phyloP scores from a whole-genome alignment of 257 asterid genomes.

The Knoxia roxburghii region DNA sequence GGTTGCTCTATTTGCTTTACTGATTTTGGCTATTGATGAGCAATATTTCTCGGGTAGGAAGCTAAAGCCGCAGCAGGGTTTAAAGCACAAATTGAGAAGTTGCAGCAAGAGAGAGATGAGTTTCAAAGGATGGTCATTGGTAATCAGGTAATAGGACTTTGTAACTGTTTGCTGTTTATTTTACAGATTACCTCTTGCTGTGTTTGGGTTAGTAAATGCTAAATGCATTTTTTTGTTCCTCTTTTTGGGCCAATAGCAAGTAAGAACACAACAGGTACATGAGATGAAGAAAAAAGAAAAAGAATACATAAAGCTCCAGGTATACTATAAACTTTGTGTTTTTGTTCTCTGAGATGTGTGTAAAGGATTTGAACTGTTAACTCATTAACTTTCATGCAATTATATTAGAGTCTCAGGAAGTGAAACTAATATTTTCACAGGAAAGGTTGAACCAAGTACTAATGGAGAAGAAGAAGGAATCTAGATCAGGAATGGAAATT shows the following conservation, averaged over 20 bases:
- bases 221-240: not conserved
- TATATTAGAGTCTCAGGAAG: not conserved
- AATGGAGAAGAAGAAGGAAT: constrained; percentile 96
- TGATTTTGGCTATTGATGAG: constrained; percentile 7
- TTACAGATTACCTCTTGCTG: not conserved
- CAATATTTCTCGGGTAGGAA: constrained; percentile 43
- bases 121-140: constrained; percentile 49
- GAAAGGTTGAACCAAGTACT: constrained; percentile 89
- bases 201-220: not conserved
- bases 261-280: constrained; percentile 76
- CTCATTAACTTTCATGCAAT: not conserved
- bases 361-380: not conserved
- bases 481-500: constrained; percentile 96
- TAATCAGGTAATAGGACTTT: constrained; percentile 33
- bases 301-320: constrained; percentile 53
- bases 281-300: constrained; percentile 97
- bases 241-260: constrained; percentile 57
- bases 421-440: constrained; percentile 31
- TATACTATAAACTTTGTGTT: not conserved
- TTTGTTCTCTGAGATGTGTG: not conserved
- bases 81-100: constrained; percentile 42
- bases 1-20: not conserved
- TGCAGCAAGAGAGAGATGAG: constrained; percentile 47
- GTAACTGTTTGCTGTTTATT: not conserved
- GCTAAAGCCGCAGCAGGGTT: constrained; percentile 61